Conservation (phyloP, 805 yeast species). For the Saccharomyces cerevisiae region DNA sequence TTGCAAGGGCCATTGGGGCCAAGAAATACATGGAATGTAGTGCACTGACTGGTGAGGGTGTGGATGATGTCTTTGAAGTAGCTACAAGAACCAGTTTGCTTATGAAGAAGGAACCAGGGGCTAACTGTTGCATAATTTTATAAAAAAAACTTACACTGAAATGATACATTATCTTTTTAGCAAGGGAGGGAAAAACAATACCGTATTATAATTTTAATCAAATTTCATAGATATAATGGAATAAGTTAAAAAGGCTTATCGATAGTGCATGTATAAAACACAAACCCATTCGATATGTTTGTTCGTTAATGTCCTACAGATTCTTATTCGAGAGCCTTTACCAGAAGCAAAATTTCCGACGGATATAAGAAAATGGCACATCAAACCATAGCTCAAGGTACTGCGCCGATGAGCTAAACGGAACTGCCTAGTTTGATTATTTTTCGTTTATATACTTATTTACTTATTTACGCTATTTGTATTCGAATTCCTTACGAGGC, state of each 20-base stretch:
- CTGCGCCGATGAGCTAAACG: background rate
- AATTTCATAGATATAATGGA: background rate
- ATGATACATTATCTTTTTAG: background rate
- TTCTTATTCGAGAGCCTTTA: background rate
- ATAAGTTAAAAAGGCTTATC: background rate
- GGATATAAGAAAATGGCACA: background rate
- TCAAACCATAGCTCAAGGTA: too few relatives aligned
- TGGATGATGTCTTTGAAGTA: slow-evolving; percentile 85
- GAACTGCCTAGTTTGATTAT: background rate
- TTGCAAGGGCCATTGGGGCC: slow-evolving; percentile 76
- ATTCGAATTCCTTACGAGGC: background rate
- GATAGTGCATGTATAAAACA: background rate
- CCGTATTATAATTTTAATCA: background rate
- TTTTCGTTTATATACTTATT: background rate
- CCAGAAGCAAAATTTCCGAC: background rate
- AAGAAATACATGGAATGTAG: slow-evolving; percentile 79
- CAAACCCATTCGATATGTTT: background rate
- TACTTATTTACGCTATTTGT: background rate
- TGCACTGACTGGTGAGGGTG: slow-evolving; percentile 89
- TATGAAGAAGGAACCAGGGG: slow-evolving; percentile 39
- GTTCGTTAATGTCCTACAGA: background rate
- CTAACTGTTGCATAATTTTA: slow-evolving; percentile 32
- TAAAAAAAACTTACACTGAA: slow-evolving; percentile 2
- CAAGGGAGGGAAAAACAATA: background rate
- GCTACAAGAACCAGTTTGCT: slow-evolving; percentile 80